These are phyloP conservation scores for Ordospora colligata DNA, from an alignment of 371 early-diverging fungal genomes.

Conservation along the genomic window DNA sequence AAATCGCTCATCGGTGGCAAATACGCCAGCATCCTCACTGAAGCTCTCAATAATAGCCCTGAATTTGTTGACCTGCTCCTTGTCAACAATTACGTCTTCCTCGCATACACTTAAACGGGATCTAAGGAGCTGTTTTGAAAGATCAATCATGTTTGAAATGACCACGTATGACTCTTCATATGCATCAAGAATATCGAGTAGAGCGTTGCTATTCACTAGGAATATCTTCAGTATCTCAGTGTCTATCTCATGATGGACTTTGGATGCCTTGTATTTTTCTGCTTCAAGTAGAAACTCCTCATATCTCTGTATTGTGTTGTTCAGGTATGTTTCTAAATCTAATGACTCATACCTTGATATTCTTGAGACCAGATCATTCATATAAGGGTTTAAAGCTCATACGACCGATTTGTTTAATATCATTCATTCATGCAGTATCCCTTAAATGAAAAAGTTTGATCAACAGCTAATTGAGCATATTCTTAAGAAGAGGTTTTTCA, in stretches of 20 bases:
- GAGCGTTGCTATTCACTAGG: conserved; percentile 1
- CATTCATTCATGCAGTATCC: background rate
- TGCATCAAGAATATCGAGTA: conserved; percentile 4
- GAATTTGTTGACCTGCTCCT: conserved; percentile 18
- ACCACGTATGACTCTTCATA: conserved; percentile 15
- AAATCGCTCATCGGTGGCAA: conserved; percentile 31
- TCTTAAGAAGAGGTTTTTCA: conserved; percentile 31
- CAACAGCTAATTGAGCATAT: conserved; percentile 8
- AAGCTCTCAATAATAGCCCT: conserved; percentile 1
- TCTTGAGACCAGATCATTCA: conserved; percentile 5
- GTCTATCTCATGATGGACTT: conserved; percentile 19
- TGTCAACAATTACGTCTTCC: conserved; percentile 3
- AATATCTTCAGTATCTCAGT: conserved; percentile 22
- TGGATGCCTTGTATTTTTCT: background rate
- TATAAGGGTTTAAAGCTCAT: background rate
- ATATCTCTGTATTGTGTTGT: conserved; percentile 4
- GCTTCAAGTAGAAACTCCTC: conserved; percentile 7
- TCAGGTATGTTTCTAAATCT: background rate
- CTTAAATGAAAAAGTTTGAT: conserved; percentile 3
- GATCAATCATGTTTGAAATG: background rate
- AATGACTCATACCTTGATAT: conserved; percentile 14
- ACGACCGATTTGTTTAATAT: background rate
- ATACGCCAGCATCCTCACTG: conserved; percentile 25
- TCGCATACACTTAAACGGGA: background rate
- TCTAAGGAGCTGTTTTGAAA: background rate